phyloP scores from a whole-genome alignment of 495 filamentous ascomycete species.

The Talaromyces thailandensis region DNA sequence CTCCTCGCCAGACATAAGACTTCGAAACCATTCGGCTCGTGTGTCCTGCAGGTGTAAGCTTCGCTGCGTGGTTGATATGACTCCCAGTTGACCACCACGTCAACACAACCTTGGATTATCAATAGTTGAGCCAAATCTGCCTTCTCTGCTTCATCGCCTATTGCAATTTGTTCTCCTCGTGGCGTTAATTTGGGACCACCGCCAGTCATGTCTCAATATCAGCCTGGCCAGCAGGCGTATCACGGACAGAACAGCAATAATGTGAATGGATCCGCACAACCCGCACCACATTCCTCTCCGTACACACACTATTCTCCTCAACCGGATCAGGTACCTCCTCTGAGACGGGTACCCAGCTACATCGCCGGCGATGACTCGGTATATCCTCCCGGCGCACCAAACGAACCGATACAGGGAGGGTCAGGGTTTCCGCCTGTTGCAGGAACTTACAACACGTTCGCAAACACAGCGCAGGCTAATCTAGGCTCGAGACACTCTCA shows the following conservation, averaged over 20 bases:
- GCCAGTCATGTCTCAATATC: slow-evolving; percentile 38
- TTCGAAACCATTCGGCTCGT: not conserved
- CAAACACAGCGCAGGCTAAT: slow-evolving; percentile 10
- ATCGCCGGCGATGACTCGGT: slow-evolving; percentile 67
- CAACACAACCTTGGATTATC: not conserved
- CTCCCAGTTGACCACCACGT: not conserved
- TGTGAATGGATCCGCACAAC: slow-evolving; percentile 1
- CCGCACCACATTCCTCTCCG: not conserved
- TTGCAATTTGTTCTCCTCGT: not conserved
- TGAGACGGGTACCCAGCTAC: slow-evolving; percentile 61
- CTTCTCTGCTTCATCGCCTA: not conserved
- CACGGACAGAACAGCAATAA: slow-evolving; percentile 18
- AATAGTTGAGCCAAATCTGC: not conserved
- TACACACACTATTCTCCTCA: slow-evolving; percentile 14
- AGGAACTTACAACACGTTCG: slow-evolving; percentile 17
- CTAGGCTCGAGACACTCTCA: slow-evolving; percentile 24
- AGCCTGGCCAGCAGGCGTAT: slow-evolving; percentile 38
- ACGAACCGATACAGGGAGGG: slow-evolving; percentile 31
- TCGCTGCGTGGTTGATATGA: not conserved
- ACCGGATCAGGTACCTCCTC: slow-evolving; percentile 28
- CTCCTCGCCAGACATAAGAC: not conserved
- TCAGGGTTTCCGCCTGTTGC: slow-evolving; percentile 20
- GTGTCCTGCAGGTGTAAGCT: not conserved
- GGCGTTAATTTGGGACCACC: not conserved
- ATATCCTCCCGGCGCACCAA: slow-evolving; percentile 9